Evolutionary conservation across 1,284 basidiomycete species (phyloP).

Genomic region (Papiliotrema laurentii): DNA sequence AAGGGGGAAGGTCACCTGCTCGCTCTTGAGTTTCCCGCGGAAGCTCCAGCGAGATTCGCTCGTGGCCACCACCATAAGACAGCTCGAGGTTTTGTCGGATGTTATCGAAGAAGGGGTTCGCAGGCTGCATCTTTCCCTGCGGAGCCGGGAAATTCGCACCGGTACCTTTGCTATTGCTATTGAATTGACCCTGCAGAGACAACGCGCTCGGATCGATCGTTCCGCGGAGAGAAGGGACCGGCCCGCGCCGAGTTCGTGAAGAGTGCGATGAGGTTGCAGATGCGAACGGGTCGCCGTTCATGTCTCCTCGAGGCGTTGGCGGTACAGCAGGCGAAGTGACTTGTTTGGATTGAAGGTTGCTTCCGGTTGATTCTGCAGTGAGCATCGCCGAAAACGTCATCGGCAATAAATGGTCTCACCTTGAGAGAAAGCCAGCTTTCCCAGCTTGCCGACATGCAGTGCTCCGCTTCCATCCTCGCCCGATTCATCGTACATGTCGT

Average conservation of each 20-base stretch:
- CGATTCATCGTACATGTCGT: conserved; percentile 1
- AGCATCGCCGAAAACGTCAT: background rate
- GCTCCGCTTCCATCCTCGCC: conserved; percentile 1
- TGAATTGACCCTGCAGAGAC: too few relatives aligned
- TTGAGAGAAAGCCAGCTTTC: conserved; percentile 31
- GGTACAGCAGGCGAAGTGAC: background rate
- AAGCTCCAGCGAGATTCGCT: conserved; percentile 72
- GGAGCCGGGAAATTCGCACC: conserved; percentile 8
- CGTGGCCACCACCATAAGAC: conserved; percentile 70
- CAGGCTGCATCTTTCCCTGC: conserved; percentile 49
- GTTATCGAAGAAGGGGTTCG: conserved; percentile 89
- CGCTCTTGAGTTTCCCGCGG: conserved; percentile 60
- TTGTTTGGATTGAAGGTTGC: conserved; percentile 6
- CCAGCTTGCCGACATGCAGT: conserved; percentile 22
- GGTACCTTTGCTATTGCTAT: too few relatives aligned
- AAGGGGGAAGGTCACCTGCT: conserved; percentile 69
- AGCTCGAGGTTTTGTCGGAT: conserved; percentile 93
- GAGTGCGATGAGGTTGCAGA: conserved; percentile 1
- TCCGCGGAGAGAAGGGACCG: background rate
- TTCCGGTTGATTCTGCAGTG: conserved; percentile 18
- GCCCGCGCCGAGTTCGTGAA: background rate
- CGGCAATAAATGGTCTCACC: conserved; percentile 20
- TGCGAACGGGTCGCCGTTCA: conserved; percentile 14
- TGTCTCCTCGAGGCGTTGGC: conserved; percentile 10
- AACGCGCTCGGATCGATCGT: background rate